Evolutionary conservation across 345 rosid species (phyloP).

Genomic region (Arabidopsis thaliana): DNA sequence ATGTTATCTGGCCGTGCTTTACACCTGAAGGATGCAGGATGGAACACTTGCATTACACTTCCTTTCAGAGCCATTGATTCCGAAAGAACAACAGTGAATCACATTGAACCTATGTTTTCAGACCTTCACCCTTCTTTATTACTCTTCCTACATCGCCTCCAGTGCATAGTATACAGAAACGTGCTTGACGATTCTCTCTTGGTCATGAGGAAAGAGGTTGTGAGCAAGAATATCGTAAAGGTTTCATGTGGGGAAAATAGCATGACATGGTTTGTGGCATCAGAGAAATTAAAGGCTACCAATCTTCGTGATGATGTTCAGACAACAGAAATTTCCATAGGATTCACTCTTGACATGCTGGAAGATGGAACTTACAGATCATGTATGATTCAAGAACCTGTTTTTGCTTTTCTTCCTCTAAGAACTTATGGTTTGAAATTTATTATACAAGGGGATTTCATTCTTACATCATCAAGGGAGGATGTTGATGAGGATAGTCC

Average conservation of each 20-base stretch:
- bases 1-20: conserved; percentile 49
- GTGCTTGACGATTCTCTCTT: conserved; percentile 63
- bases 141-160: conserved; percentile 90
- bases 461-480: conserved; percentile 97
- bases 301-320: conserved; percentile 60
- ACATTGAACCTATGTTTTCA: conserved; percentile 67
- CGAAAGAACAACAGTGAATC: conserved; percentile 62
- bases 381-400: conserved; percentile 72
- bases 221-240: conserved; percentile 70
- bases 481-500: conserved; percentile 93
- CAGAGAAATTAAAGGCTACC: conserved; percentile 66
- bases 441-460: conserved; percentile 94
- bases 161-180: conserved; percentile 73
- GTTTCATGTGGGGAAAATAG: conserved; percentile 74
- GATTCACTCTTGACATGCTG: conserved; percentile 75
- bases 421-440: conserved; percentile 94
- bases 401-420: conserved; percentile 92
- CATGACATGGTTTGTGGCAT: conserved; percentile 90
- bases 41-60: conserved; percentile 93
- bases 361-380: conserved; percentile 67
- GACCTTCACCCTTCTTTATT: conserved; percentile 92
- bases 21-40: conserved; percentile 50
- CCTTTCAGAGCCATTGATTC: conserved; percentile 73
- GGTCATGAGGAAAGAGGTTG: conserved; percentile 77
- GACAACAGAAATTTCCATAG: conserved; percentile 81